These are phyloP conservation scores for Conringia planisiliqua DNA, from an alignment of 345 rosid genomes.

Conservation along the genomic window DNA sequence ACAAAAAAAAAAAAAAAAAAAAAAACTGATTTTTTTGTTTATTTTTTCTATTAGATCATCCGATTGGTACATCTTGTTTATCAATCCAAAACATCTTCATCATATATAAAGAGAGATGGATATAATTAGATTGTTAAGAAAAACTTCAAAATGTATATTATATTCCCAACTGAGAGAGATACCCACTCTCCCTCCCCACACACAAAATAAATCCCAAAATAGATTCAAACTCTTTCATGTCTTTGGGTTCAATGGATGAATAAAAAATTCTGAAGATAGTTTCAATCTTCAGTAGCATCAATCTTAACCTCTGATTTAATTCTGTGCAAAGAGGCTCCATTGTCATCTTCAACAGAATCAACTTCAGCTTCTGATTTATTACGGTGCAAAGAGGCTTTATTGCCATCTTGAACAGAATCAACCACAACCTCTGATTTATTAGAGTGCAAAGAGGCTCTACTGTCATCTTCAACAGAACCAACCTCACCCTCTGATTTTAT, in stretches of 20 bases:
- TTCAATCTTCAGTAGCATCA: neutral
- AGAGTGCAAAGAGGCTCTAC: neutral
- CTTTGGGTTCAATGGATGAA: neutral
- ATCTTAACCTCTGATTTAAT: neutral
- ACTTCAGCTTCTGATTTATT: neutral
- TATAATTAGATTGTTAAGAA: neutral
- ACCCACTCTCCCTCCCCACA: too few species aligned
- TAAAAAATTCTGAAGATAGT: neutral
- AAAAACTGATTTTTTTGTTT: neutral
- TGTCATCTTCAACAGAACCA: neutral
- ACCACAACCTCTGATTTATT: neutral
- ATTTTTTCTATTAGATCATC: neutral
- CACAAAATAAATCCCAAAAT: neutral
- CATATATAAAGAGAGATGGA: slow-evolving; percentile 13
- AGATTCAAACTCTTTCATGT: neutral
- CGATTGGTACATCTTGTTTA: slow-evolving; percentile 5
- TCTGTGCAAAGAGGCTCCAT: neutral
- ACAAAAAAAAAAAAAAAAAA: too few species aligned
- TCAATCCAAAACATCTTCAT: slow-evolving; percentile 21
- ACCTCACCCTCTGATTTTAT: neutral
- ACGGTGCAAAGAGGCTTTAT: neutral
- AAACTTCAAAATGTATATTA: neutral
- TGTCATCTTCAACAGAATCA: neutral
- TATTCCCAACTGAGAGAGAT: neutral
- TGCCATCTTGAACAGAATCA: slow-evolving; percentile 10